Percentiles rank a stretch among this genome's conserved stretches.
Conservation (phyloP, 257 asterid species). For the Lycium ferocissimum region DNA sequence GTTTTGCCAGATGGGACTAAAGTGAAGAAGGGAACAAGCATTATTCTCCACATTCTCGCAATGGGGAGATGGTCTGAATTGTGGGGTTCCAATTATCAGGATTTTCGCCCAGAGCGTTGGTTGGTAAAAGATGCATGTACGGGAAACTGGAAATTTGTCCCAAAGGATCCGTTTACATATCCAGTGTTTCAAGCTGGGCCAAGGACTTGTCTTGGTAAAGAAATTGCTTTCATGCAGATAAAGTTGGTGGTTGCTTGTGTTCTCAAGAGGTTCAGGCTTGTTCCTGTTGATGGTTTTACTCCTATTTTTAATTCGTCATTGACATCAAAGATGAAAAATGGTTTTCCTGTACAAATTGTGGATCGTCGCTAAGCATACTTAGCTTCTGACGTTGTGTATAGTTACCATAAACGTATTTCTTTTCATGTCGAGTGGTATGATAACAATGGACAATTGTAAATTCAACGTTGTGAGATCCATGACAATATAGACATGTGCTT, state of each 20-base stretch:
- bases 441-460: no score
- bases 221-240: not conserved
- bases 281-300: not conserved
- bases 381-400: no score
- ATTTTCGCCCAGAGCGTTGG: not conserved
- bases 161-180: not conserved
- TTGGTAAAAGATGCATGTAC: not conserved
- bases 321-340: slow-evolving; percentile 1
- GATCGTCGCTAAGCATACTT: not conserved
- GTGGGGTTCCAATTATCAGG: not conserved
- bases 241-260: not conserved
- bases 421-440: no score
- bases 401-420: no score
- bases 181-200: slow-evolving; percentile 28
- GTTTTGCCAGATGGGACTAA: slow-evolving; percentile 22
- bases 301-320: not conserved
- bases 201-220: slow-evolving; percentile 28
- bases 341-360: not conserved
- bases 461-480: no score
- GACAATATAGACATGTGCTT: no score
- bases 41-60: not conserved
- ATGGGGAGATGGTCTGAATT: not conserved
- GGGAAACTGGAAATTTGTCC: not conserved
- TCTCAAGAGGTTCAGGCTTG: not conserved
- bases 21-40: slow-evolving; percentile 6